phyloP scores from a whole-genome alignment of 2,329 filamentous ascomycete genomes.

The Calonectria pteridis region DNA sequence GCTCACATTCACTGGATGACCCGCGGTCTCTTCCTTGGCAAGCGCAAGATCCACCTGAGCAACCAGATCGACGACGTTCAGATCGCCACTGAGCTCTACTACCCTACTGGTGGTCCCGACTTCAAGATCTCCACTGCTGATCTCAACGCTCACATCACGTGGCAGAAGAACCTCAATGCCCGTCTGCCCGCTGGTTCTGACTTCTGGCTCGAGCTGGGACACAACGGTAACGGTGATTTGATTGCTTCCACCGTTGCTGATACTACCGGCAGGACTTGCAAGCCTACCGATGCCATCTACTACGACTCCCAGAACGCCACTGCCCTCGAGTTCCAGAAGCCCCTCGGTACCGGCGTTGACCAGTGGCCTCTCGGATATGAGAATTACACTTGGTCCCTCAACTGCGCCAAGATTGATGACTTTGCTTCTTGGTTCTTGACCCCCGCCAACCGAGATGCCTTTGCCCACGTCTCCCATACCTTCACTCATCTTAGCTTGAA shows the following conservation, averaged over 20 bases:
- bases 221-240: conserved; percentile 35
- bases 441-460: conserved; percentile 30
- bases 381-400: conserved; percentile 22
- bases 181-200: conserved; percentile 30
- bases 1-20: conserved; percentile 37
- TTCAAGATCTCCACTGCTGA: conserved; percentile 33
- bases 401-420: conserved; percentile 27
- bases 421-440: conserved; percentile 34
- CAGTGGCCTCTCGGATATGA: conserved; percentile 26
- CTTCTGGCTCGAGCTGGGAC: conserved; percentile 32
- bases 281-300: conserved; percentile 18
- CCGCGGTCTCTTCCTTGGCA: conserved; percentile 34
- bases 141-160: conserved; percentile 29
- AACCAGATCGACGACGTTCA: conserved; percentile 35
- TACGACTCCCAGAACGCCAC: conserved; percentile 22
- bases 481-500: conserved; percentile 33
- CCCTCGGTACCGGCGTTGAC: conserved; percentile 23
- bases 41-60: conserved; percentile 32
- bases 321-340: conserved; percentile 30
- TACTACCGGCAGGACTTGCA: background rate
- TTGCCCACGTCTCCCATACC: conserved; percentile 34
- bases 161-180: conserved; percentile 31
- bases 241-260: conserved; percentile 17
- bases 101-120: conserved; percentile 24
- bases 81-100: conserved; percentile 29